Percentiles rank a stretch among this genome's conserved stretches.
These are phyloP conservation scores for Abelmoschus esculentus DNA, from an alignment of 345 rosid species.

Conservation along the genomic window DNA sequence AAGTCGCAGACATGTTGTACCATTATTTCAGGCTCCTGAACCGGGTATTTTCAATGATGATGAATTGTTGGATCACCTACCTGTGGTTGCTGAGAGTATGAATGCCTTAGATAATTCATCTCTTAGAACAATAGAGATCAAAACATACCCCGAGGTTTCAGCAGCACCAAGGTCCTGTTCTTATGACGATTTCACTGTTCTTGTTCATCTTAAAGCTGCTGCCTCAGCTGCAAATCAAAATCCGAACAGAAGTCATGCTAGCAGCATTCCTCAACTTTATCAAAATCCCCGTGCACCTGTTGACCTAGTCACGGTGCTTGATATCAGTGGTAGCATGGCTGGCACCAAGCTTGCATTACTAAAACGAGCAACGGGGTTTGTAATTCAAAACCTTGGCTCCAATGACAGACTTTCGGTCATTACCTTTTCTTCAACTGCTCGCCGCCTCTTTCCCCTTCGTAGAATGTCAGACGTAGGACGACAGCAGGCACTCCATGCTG, in stretches of 20 bases:
- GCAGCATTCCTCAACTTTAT: slow-evolving; percentile 31
- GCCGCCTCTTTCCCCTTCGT: slow-evolving; percentile 75
- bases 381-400: slow-evolving; percentile 89
- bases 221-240: slow-evolving; percentile 31
- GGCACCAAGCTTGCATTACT: slow-evolving; percentile 94
- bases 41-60: slow-evolving; percentile 72
- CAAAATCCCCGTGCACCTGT: slow-evolving; percentile 63
- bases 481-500: slow-evolving; percentile 81
- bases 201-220: slow-evolving; percentile 81
- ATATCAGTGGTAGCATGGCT: slow-evolving; percentile 98
- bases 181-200: slow-evolving; percentile 53
- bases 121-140: slow-evolving; percentile 48
- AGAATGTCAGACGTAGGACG: slow-evolving; percentile 76
- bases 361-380: slow-evolving; percentile 98
- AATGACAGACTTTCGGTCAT: slow-evolving; percentile 91
- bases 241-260: slow-evolving; percentile 25
- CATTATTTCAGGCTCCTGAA: slow-evolving; percentile 55
- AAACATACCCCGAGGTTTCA: slow-evolving; percentile 66
- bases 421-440: slow-evolving; percentile 96
- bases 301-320: slow-evolving; percentile 91
- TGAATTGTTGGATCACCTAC: slow-evolving; percentile 59
- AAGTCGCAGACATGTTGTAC: slow-evolving; percentile 46
- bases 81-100: slow-evolving; percentile 28
- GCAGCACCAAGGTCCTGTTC: slow-evolving; percentile 43
- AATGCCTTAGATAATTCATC: slow-evolving; percentile 24